Percentiles rank a stretch among this genome's conserved stretches.
Conservation (phyloP, 1,139 yeast species). For the Nadsonia starkeyi-henricii region DNA sequence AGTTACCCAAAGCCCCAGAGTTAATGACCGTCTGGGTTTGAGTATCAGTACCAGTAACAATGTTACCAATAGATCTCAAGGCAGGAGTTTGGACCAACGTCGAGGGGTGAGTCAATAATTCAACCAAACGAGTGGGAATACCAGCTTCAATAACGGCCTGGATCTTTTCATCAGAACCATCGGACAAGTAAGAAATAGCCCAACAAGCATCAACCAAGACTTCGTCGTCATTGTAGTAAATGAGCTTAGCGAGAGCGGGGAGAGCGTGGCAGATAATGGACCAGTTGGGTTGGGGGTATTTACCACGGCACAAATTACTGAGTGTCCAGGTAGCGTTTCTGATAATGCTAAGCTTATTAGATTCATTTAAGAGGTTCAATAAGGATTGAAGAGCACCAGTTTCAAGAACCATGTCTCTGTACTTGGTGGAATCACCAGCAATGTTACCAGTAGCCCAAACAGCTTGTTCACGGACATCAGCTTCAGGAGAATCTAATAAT, state of each 20-base stretch:
- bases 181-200: slow-evolving; percentile 93
- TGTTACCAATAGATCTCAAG: slow-evolving; percentile 91
- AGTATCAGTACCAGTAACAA: slow-evolving; percentile 89
- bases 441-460: slow-evolving; percentile 99
- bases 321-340: slow-evolving; percentile 98
- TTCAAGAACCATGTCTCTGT: slow-evolving; percentile 75
- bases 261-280: slow-evolving; percentile 66
- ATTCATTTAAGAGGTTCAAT: slow-evolving; percentile 58
- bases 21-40: slow-evolving; percentile 94
- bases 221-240: slow-evolving; percentile 83
- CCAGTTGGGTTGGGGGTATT: slow-evolving; percentile 96
- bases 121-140: slow-evolving; percentile 88
- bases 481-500: slow-evolving; percentile 62
- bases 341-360: slow-evolving; percentile 66
- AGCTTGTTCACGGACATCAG: slow-evolving; percentile 95
- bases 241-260: slow-evolving; percentile 83
- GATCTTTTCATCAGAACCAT: slow-evolving; percentile 84
- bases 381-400: slow-evolving; percentile 88
- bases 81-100: slow-evolving; percentile 94
- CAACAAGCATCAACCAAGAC: slow-evolving; percentile 95
- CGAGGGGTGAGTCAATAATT: slow-evolving; percentile 68
- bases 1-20: slow-evolving; percentile 79
- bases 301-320: slow-evolving; percentile 92
- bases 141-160: slow-evolving; percentile 96
- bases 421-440: slow-evolving; percentile 88